Evolutionary conservation across 202 grass and related monocot genomes (phyloP), one percentile per base, ranked within the genome.

Genomic region (Schoenoplectus triqueter): DNA sequence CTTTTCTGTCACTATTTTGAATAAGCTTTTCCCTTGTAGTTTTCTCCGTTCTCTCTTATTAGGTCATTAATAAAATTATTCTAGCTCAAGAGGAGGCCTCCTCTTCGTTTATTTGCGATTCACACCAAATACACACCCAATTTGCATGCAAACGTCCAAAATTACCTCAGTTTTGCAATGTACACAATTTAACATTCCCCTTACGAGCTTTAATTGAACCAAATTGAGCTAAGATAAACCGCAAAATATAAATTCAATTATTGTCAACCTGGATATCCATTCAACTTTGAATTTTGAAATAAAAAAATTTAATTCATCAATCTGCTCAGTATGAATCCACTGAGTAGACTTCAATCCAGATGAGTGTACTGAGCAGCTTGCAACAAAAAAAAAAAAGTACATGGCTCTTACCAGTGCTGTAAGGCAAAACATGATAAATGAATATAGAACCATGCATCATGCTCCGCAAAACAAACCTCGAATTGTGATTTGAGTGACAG

Each of bases 201-300:
- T 61, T 78, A 14, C 61, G 10, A 68, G 10, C 48, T 7, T 6
- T 66, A 39, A 50, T 60, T 15, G 5, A 8, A 77, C 21, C 11
- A 40, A 57, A 77, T 66, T 65, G 46, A 66, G 3, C 45, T 48
- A 31, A 81, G 45, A 13, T 21, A 42, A 31, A 66, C 2, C 0
- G 8, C 8, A 82, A 31, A 31, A 31, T 31, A 31, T 31, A 65
- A 57, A 52, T 50, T 18, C 31, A 60, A 78, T 61, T 60, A 54
- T 17, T 49, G 70, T 40, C 75, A 60, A 87, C 85, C 85, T 87
- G 85, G 85, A 64, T 87, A 87, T 63, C 85, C 78, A 71, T 31
- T 31, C 31, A 31, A 31, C 31, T 31, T 31, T 31, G 31, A 31
- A 31, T 31, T 31, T 31, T 31, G 31, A 31, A 31, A 31, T 31